Evolutionary conservation across 2,329 filamentous ascomycete species (phyloP), one percentile per base, ranked within the genome.

Genomic region (Rutstroemia sp.): DNA sequence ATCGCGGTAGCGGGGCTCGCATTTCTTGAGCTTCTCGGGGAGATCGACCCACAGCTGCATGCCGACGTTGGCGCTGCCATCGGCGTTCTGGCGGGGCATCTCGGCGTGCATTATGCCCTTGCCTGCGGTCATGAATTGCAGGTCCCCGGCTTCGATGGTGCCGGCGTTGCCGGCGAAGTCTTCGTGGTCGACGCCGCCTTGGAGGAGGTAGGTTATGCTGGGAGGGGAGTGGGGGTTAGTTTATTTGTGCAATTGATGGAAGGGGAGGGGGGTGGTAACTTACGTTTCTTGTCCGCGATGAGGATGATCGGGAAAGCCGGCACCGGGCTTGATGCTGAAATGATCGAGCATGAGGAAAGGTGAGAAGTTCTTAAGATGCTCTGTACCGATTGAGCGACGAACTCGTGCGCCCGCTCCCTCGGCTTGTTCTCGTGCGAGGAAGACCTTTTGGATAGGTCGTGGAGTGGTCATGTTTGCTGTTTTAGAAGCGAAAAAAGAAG

Each of bases 111-210:
- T 88, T 66, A 97, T 95, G 44, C 92, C 92, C 19, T 80, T 78
- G 4, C 92, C 92, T 1, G 92, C 92, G 0, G 92, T 96, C 94
- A 97, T 97, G 78, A 97, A 97, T 70, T 97, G 92, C 49, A 97
- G 75, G 70, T 96, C 92, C n/a, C 92, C 92, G 0, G 87, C 74
- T 59, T 86, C 79, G 64, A 97, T 90, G 3, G 88, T 94, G 57
- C 92, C 94, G 50, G 80, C 80, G 74, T 94, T 86, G 12, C 91
- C 91, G 2, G 89, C 86, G 65, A 96, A 96, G 71, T 96, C 91
- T 74, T 96, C 91, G 69, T 96, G 91, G 73, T 96, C 90, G 58
- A 95, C 84, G 3, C 82, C 89, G 62, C 92, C 92, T 14, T 80
- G 75, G n/a, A 97, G 79, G 30, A 97, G 78, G 71, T 96, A 96